Conservation (phyloP, 2,329 filamentous ascomycete species). For the Aspergillus quadrilineatus region DNA sequence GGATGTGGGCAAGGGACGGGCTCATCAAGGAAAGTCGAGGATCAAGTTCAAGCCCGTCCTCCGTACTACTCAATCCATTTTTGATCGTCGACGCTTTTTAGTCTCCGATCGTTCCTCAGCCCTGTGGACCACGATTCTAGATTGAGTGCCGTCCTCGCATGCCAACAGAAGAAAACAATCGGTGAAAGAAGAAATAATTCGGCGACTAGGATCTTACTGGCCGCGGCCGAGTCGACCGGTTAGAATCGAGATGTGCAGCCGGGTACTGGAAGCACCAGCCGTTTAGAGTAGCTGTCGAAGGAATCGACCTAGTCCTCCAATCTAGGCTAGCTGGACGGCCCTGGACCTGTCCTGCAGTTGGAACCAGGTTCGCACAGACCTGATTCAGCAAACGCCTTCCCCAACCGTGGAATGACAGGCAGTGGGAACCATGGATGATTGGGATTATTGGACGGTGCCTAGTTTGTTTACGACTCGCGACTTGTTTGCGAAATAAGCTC, state of each 20-base stretch:
- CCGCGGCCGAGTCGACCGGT: background rate
- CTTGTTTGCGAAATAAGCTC: slow-evolving; percentile 1
- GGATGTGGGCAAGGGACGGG: background rate
- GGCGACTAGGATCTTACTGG: slow-evolving; percentile 10
- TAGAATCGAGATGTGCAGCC: background rate
- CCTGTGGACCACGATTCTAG: slow-evolving; percentile 11
- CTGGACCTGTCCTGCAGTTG: slow-evolving; percentile 17
- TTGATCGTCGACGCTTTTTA: slow-evolving; percentile 6
- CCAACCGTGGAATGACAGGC: slow-evolving; percentile 17
- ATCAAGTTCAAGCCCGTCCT: background rate
- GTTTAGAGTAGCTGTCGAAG: background rate
- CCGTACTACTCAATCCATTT: background rate
- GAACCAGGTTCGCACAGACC: slow-evolving; percentile 27
- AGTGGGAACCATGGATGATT: background rate
- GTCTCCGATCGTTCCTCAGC: slow-evolving; percentile 11
- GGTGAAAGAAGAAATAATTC: slow-evolving; percentile 8
- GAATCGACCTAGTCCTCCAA: background rate
- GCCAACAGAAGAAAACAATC: background rate
- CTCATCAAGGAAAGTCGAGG: background rate
- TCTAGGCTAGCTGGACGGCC: background rate
- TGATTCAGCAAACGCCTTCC: slow-evolving; percentile 16
- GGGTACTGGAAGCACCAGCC: background rate
- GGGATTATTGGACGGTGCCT: background rate
- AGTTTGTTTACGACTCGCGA: slow-evolving; percentile 6
- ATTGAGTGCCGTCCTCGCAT: background rate